These are phyloP conservation scores for Auriscalpium vulgare DNA, from an alignment of 768 basidiomycete genomes.

Conservation along the genomic window DNA sequence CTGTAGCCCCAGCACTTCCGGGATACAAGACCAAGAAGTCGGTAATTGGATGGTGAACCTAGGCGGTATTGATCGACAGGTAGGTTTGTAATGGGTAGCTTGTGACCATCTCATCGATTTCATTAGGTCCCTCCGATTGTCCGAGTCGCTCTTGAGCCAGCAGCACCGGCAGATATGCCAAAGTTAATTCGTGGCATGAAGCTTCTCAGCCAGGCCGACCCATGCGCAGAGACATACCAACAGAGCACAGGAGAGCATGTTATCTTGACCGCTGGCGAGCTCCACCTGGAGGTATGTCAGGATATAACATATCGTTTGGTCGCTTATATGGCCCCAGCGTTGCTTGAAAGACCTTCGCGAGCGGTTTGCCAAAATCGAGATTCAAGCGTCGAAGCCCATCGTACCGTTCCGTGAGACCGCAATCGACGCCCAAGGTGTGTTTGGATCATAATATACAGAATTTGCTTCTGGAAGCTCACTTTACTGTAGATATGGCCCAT, in stretches of 20 bases:
- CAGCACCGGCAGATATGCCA: constrained; percentile 75
- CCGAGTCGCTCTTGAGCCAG: constrained; percentile 88
- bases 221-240: constrained; percentile 95
- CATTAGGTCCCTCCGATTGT: constrained; percentile 81
- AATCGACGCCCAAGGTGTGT: constrained; percentile 62
- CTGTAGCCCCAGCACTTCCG: constrained; percentile 53
- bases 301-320: neutral
- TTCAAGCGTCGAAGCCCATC: constrained; percentile 90
- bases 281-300: constrained; percentile 79
- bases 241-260: constrained; percentile 97
- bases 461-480: neutral
- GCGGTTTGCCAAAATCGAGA: constrained; percentile 87
- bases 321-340: constrained; percentile 40
- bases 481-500: constrained; percentile 71
- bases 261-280: constrained; percentile 89
- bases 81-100: neutral
- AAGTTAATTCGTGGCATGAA: constrained; percentile 83
- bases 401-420: constrained; percentile 98
- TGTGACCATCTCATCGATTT: neutral
- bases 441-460: neutral
- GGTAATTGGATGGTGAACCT: constrained; percentile 68
- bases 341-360: constrained; percentile 96
- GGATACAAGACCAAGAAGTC: constrained; percentile 24
- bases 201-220: constrained; percentile 89
- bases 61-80: constrained; percentile 60